phyloP scores from a whole-genome alignment of 768 basidiomycete species.

The Zangia roseola region DNA sequence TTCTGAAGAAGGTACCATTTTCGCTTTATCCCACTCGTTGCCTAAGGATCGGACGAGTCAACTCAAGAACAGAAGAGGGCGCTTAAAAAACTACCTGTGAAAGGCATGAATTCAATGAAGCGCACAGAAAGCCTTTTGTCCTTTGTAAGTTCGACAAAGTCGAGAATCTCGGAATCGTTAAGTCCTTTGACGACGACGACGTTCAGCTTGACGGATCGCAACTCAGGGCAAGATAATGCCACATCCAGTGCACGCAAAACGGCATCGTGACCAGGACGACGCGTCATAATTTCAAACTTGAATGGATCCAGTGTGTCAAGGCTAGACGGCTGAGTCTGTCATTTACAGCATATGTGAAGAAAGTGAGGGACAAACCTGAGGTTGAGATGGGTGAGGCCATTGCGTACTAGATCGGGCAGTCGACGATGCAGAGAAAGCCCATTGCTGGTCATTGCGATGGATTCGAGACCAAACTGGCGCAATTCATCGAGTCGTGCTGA shows the following conservation, averaged over 20 bases:
- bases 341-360: not conserved
- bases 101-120: constrained; percentile 96
- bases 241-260: constrained; percentile 66
- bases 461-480: constrained; percentile 57
- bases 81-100: constrained; percentile 55
- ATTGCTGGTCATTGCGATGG: constrained; percentile 87
- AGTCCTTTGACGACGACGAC: constrained; percentile 80
- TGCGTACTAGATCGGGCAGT: constrained; percentile 62
- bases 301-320: constrained; percentile 83
- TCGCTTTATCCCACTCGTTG: constrained; percentile 80
- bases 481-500: constrained; percentile 62
- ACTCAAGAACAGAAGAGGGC: constrained; percentile 4
- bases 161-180: constrained; percentile 76
- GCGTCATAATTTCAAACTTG: constrained; percentile 87
- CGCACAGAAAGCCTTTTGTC: constrained; percentile 65
- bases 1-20: constrained; percentile 77
- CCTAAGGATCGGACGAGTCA: constrained; percentile 41
- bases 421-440: constrained; percentile 74
- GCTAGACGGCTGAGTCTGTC: constrained; percentile 36
- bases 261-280: constrained; percentile 72
- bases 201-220: constrained; percentile 75
- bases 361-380: constrained; percentile 44
- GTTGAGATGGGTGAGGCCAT: constrained; percentile 77
- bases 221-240: constrained; percentile 51
- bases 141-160: constrained; percentile 77